Conservation (phyloP, 2,329 filamentous ascomycete species). For the Parastagonospora avenae region DNA sequence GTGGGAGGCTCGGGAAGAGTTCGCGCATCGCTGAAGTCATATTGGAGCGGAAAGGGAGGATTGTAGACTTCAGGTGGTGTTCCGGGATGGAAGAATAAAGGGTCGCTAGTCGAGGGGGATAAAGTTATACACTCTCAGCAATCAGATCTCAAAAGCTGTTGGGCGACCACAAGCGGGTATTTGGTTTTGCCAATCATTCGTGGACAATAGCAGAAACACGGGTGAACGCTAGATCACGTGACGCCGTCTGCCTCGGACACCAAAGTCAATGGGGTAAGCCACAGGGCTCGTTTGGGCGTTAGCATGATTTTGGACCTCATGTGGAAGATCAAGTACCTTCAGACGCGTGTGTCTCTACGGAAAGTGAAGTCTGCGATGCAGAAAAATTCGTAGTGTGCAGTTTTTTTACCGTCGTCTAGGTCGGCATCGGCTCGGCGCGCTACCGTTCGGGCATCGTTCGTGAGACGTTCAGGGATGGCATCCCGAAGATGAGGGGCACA, state of each 20-base stretch:
- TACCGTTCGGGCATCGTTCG: slow-evolving; percentile 1
- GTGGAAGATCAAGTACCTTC: slow-evolving; percentile 8
- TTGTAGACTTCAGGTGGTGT: neutral
- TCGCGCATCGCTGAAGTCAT: slow-evolving; percentile 9
- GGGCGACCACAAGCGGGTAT: slow-evolving; percentile 16
- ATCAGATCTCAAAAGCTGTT: neutral
- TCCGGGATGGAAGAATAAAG: no score
- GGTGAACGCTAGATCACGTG: slow-evolving; percentile 19
- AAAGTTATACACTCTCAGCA: neutral
- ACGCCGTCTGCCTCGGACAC: slow-evolving; percentile 9
- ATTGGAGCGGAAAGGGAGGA: neutral
- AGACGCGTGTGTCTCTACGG: neutral
- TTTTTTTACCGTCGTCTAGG: slow-evolving; percentile 10
- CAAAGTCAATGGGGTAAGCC: slow-evolving; percentile 10
- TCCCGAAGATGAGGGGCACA: neutral
- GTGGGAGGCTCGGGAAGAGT: slow-evolving; percentile 32
- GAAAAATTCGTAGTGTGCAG: slow-evolving; percentile 11
- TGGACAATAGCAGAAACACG: slow-evolving; percentile 1
- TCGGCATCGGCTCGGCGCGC: slow-evolving; percentile 21
- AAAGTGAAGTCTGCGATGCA: neutral
- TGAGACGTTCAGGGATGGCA: neutral
- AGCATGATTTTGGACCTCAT: slow-evolving; percentile 11
- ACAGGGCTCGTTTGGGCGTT: slow-evolving; percentile 10
- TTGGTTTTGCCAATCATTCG: neutral
- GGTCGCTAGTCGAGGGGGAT: no score